phyloP scores from a whole-genome alignment of 257 asterid species.

The Nicotiana sylvestris region DNA sequence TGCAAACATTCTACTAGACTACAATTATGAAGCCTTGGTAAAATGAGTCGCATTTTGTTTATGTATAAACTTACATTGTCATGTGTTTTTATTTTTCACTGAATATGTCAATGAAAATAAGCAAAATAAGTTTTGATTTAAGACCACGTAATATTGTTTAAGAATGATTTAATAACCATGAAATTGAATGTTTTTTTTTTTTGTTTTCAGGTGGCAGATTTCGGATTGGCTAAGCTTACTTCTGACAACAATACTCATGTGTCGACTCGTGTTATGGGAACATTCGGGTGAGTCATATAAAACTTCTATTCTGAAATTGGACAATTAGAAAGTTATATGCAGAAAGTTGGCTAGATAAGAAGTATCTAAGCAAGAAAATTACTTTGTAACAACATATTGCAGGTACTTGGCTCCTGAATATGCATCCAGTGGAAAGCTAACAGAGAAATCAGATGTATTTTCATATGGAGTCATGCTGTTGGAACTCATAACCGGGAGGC shows the following conservation, averaged over 20 bases:
- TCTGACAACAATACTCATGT: conserved; percentile 84
- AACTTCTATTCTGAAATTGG: neutral
- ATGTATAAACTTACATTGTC: neutral
- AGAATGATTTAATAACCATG: neutral
- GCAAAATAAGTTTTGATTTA: neutral
- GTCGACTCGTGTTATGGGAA: conserved; percentile 97
- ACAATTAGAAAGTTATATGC: neutral
- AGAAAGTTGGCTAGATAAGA: neutral
- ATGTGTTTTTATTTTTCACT: neutral
- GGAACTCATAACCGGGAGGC: conserved; percentile 73
- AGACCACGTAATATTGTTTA: neutral
- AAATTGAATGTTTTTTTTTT: neutral
- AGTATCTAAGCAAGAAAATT: neutral
- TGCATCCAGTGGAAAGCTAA: conserved; percentile 86
- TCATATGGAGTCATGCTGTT: conserved; percentile 93
- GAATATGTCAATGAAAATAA: neutral
- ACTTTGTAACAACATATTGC: neutral
- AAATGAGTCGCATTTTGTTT: neutral
- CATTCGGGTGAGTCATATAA: conserved; percentile 55
- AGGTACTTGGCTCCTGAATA: conserved; percentile 95
- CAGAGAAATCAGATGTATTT: conserved; percentile 86
- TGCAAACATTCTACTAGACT: conserved; percentile 47
- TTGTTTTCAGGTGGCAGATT: conserved; percentile 80
- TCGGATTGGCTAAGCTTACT: conserved; percentile 91
- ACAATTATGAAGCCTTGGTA: conserved; percentile 57